Conservation (phyloP, 2,329 filamentous ascomycete species). For the Fusarium multiceps region DNA sequence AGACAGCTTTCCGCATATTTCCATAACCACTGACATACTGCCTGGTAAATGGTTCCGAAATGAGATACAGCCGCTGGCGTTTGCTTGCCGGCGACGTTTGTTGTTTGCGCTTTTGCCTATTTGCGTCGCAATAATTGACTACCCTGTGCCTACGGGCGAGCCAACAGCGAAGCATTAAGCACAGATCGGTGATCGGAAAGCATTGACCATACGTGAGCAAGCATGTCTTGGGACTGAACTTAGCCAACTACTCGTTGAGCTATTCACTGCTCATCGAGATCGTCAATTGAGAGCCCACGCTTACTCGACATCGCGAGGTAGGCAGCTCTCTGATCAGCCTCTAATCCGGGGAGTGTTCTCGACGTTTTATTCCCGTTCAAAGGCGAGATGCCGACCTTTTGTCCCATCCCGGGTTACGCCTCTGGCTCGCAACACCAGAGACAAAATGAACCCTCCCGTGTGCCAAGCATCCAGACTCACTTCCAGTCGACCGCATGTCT, state of each 20-base stretch:
- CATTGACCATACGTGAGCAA: not conserved
- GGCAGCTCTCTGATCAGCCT: no score
- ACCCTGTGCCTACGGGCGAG: fast-evolving
- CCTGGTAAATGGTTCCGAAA: not conserved
- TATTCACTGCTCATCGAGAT: not conserved
- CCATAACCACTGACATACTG: no score
- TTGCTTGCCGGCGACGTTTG: fast-evolving
- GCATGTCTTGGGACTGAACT: fast-evolving
- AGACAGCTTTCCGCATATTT: no score
- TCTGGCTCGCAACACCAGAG: not conserved
- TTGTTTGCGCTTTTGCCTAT: not conserved
- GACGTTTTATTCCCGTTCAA: not conserved
- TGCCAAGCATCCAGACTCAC: not conserved
- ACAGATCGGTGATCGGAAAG: not conserved
- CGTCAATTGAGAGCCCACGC: fast-evolving
- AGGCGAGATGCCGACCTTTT: not conserved
- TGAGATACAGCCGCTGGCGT: fast-evolving
- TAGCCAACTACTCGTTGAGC: not conserved
- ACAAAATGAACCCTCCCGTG: no score
- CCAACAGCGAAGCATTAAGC: not conserved
- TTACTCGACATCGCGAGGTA: not conserved
- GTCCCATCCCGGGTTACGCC: fast-evolving
- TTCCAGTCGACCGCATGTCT: fast-evolving
- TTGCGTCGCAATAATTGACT: not conserved
- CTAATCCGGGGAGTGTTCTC: no score